Evolutionary conservation across 768 basidiomycete species (phyloP).

Genomic region (Amanita muscaria): DNA sequence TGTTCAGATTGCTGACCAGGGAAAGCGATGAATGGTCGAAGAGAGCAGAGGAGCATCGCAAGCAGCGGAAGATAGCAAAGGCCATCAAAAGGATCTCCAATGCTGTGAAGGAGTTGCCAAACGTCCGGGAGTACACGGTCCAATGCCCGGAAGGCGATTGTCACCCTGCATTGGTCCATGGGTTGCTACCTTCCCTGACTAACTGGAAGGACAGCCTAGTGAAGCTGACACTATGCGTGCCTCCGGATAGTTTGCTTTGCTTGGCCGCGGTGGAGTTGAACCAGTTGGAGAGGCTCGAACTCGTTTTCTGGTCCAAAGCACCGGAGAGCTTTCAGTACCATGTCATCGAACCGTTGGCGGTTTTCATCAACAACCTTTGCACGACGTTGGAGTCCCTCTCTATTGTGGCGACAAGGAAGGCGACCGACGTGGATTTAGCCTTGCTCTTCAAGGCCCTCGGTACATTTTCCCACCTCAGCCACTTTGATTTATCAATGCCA

Average conservation of each 20-base stretch:
- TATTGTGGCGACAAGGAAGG: conserved; percentile 26
- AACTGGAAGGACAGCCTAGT: conserved; percentile 23
- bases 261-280: conserved; percentile 27
- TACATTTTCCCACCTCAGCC: conserved; percentile 29
- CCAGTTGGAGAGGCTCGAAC: conserved; percentile 25
- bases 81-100: conserved; percentile 26
- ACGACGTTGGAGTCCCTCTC: conserved; percentile 29
- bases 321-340: conserved; percentile 24
- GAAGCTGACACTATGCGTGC: conserved; percentile 31
- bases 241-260: conserved; percentile 25
- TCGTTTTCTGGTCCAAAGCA: conserved; percentile 27
- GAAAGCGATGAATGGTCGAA: conserved; percentile 19
- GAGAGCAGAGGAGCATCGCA: conserved; percentile 22
- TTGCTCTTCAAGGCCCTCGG: conserved; percentile 30
- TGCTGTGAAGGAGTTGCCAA: conserved; percentile 23
- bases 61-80: conserved; percentile 26
- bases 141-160: conserved; percentile 30
- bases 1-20: conserved; percentile 15
- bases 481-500: conserved; percentile 33
- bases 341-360: conserved; percentile 30
- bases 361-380: conserved; percentile 36
- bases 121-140: conserved; percentile 29
- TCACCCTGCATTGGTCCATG: conserved; percentile 29
- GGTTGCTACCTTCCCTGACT: conserved; percentile 27
- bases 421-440: conserved; percentile 30